Conservation (phyloP, 495 filamentous ascomycete genomes). For the Rhypophila decipiens region DNA sequence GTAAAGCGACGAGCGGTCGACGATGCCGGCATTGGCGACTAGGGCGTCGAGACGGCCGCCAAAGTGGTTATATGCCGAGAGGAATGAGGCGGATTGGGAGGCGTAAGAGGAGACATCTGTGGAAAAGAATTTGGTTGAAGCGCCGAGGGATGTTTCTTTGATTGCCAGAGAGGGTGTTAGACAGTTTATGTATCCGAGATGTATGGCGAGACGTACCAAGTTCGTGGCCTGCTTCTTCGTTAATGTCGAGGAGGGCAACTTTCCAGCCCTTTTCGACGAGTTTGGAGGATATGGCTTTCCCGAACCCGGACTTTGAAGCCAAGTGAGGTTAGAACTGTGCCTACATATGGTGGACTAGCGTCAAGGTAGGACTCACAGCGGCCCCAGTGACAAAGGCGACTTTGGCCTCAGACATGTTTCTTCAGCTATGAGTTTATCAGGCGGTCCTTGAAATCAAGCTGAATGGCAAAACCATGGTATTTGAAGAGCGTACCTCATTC, state of each 20-base stretch:
- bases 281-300: constrained; percentile 3
- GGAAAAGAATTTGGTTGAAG: constrained; percentile 21
- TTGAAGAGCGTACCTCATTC: no score
- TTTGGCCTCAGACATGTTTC: neutral
- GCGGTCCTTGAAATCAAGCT: no score
- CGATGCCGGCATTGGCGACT: constrained; percentile 37
- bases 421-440: no score
- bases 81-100: constrained; percentile 28
- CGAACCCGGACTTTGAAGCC: constrained; percentile 9
- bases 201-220: neutral
- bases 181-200: neutral
- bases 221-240: neutral
- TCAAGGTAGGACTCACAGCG: constrained; percentile 5
- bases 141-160: constrained; percentile 16
- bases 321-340: neutral
- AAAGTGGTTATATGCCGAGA: constrained; percentile 23
- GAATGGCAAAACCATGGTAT: no score
- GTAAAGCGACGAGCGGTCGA: constrained; percentile 20
- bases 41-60: constrained; percentile 29
- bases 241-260: constrained; percentile 9
- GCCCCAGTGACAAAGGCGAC: constrained; percentile 14
- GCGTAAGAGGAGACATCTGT: constrained; percentile 32
- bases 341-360: neutral
- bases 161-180: neutral
- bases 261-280: constrained; percentile 7